Conservation (phyloP, 2,329 filamentous ascomycete genomes). For the Dissoconium aciculare region DNA sequence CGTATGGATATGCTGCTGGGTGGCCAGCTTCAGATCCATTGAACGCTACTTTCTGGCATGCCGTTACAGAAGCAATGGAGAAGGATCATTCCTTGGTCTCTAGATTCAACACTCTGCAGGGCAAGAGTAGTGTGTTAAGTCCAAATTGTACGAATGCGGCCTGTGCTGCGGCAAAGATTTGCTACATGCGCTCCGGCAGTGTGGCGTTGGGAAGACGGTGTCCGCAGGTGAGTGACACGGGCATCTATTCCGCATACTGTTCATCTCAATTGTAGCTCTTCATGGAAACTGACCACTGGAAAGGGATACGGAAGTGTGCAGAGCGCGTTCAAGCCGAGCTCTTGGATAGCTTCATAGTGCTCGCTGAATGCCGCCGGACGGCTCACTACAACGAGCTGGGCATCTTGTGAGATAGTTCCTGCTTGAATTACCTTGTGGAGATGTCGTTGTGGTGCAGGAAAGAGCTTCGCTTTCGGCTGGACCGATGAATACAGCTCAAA, state of each 20-base stretch:
- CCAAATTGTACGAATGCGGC: slow-evolving; percentile 38
- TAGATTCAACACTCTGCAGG: slow-evolving; percentile 37
- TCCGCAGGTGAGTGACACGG: slow-evolving; percentile 26
- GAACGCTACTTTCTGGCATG: slow-evolving; percentile 46
- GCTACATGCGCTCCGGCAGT: slow-evolving; percentile 45
- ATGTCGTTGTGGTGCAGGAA: no score
- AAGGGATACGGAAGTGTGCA: slow-evolving; percentile 32
- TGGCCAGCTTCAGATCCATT: slow-evolving; percentile 38
- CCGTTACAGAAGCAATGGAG: slow-evolving; percentile 43
- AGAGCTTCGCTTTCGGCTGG: no score
- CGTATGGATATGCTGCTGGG: slow-evolving; percentile 30
- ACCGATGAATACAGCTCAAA: no score
- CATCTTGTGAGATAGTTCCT: no score
- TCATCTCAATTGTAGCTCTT: no score
- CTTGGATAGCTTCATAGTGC: no score
- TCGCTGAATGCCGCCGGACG: no score
- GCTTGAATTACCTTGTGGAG: no score
- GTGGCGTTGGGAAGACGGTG: slow-evolving; percentile 37
- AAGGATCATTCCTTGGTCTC: slow-evolving; percentile 34
- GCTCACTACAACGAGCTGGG: no score
- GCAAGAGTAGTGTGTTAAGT: slow-evolving; percentile 36
- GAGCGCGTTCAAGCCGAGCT: slow-evolving; percentile 22
- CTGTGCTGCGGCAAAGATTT: slow-evolving; percentile 41
- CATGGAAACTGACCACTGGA: neutral
- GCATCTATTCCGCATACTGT: no score